Conservation (phyloP, 495 filamentous ascomycete species). For the Aspergillus avenaceus region DNA sequence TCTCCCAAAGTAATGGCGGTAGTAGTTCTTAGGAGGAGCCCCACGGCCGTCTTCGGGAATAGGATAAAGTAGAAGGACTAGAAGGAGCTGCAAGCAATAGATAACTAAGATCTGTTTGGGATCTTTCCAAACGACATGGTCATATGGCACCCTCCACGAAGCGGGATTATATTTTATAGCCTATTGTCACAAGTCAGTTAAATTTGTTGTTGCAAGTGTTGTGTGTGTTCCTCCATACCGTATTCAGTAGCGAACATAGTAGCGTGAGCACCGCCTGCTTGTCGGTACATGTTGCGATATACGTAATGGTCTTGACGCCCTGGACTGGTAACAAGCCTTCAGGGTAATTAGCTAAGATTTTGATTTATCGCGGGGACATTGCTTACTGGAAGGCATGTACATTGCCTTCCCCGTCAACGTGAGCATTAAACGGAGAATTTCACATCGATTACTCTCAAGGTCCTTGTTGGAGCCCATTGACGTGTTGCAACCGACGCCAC, state of each 20-base stretch:
- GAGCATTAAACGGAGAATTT: conserved; percentile 82
- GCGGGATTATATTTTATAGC: conserved; percentile 96
- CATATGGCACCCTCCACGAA: conserved; percentile 91
- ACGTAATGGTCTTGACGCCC: conserved; percentile 82
- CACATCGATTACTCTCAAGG: conserved; percentile 85
- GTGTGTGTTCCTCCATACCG: conserved; percentile 46
- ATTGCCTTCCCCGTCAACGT: conserved; percentile 86
- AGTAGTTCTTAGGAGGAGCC: conserved; percentile 75
- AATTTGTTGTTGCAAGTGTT: no score
- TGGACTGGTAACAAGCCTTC: conserved; percentile 71
- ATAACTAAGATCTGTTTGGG: conserved; percentile 89
- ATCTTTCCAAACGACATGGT: conserved; percentile 90
- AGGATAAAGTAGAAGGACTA: conserved; percentile 84
- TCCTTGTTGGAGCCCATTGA: conserved; percentile 84
- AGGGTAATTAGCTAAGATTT: conserved; percentile 12
- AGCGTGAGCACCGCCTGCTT: conserved; percentile 88
- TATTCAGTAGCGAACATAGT: conserved; percentile 91
- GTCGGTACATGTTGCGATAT: conserved; percentile 81
- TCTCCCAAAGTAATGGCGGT: conserved; percentile 86
- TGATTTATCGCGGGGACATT: background rate
- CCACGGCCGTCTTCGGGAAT: conserved; percentile 71
- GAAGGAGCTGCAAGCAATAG: conserved; percentile 86
- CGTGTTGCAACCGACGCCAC: conserved; percentile 91
- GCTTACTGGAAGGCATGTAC: conserved; percentile 78
- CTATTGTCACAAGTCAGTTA: conserved; percentile 35